Conservation (phyloP, 2,329 filamentous ascomycete genomes). For the Magnaporthiopsis incrustans region DNA sequence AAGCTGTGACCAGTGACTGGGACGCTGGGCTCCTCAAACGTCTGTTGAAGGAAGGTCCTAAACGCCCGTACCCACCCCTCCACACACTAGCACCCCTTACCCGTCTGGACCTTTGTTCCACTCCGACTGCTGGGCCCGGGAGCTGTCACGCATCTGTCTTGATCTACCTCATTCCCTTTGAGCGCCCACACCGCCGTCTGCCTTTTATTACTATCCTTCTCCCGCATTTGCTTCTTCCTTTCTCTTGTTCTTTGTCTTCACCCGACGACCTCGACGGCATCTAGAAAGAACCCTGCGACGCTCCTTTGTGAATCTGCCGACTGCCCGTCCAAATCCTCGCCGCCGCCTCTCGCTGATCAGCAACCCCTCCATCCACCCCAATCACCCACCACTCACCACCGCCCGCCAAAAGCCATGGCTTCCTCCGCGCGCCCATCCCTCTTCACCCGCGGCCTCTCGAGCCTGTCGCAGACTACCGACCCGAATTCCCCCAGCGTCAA, state of each 20-base stretch:
- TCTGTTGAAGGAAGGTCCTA: neutral
- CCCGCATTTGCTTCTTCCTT: neutral
- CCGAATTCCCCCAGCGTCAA: constrained; percentile 51
- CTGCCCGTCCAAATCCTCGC: neutral
- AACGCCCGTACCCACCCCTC: neutral
- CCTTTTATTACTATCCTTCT: neutral
- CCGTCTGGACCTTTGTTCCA: neutral
- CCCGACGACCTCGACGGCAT: neutral
- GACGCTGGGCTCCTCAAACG: neutral
- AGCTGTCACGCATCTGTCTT: neutral
- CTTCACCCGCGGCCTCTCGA: constrained; percentile 56
- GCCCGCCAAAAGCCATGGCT: constrained; percentile 33
- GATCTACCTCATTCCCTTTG: neutral
- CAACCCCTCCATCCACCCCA: neutral
- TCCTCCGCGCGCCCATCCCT: constrained; percentile 42
- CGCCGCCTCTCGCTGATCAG: neutral
- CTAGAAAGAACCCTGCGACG: neutral
- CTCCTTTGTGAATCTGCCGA: neutral
- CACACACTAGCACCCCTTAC: neutral
- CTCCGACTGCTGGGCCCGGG: neutral
- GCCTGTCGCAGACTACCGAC: constrained; percentile 50
- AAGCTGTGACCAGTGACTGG: neutral
- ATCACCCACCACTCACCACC: neutral
- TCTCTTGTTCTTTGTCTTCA: neutral
- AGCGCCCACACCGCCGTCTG: neutral